phyloP scores from a whole-genome alignment of 768 basidiomycete genomes.

The Rhodotorula sphaerocarpa region DNA sequence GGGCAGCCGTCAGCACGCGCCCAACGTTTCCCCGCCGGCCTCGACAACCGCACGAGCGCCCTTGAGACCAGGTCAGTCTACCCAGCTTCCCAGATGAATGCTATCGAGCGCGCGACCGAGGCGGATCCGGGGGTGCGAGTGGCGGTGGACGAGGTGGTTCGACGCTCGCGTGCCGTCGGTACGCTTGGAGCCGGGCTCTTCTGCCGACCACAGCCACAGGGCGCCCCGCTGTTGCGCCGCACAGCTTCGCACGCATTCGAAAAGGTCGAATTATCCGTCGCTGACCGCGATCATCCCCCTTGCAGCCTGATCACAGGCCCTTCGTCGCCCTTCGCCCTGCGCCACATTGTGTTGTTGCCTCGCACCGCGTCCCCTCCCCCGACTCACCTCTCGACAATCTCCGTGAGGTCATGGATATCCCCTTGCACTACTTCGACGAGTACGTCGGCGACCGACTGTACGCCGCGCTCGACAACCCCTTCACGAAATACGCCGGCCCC shows the following conservation, averaged over 20 bases:
- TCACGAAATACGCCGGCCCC: slow-evolving; percentile 51
- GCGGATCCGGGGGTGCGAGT: neutral
- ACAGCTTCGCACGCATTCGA: too few species aligned
- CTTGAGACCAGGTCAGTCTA: neutral
- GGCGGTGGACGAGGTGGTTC: neutral
- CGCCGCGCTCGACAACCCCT: slow-evolving; percentile 23
- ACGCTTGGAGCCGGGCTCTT: too few species aligned
- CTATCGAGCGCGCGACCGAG: neutral
- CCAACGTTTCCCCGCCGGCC: neutral
- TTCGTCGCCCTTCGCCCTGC: neutral
- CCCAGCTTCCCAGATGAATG: neutral
- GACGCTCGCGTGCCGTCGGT: neutral
- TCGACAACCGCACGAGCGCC: neutral
- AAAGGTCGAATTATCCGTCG: too few species aligned
- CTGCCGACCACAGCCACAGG: too few species aligned
- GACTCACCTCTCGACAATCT: neutral
- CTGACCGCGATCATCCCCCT: too few species aligned
- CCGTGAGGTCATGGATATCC: slow-evolving; percentile 18
- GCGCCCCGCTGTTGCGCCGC: too few species aligned
- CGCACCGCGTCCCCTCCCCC: neutral
- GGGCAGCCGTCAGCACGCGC: neutral
- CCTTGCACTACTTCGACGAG: slow-evolving; percentile 34
- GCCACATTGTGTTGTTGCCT: too few species aligned
- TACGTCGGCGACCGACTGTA: slow-evolving; percentile 34
- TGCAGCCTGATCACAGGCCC: neutral